Evolutionary conservation across 2,329 filamentous ascomycete species (phyloP).

Genomic region (Domatiomyces catenatus): DNA sequence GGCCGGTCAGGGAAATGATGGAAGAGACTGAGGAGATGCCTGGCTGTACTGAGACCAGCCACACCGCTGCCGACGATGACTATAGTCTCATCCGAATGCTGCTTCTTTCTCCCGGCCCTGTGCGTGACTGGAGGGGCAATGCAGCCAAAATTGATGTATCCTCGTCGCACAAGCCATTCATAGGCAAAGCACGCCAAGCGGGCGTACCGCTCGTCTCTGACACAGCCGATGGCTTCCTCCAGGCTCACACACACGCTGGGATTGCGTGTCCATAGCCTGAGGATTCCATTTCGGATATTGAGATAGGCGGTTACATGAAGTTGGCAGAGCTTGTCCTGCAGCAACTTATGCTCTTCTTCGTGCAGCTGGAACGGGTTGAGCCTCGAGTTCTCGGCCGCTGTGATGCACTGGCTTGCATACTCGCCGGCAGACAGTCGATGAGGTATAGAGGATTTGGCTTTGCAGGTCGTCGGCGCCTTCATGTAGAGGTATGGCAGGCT

Average conservation of each 20-base stretch:
- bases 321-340: slow-evolving; percentile 69
- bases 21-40: slow-evolving; percentile 78
- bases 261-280: slow-evolving; percentile 78
- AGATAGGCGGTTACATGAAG: slow-evolving; percentile 87
- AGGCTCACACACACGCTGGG: slow-evolving; percentile 66
- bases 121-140: slow-evolving; percentile 48
- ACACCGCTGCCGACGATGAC: slow-evolving; percentile 88
- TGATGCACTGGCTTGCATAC: slow-evolving; percentile 82
- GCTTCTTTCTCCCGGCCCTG: slow-evolving; percentile 28
- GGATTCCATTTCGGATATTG: slow-evolving; percentile 87
- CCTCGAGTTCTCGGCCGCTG: slow-evolving; percentile 75
- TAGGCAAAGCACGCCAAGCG: slow-evolving; percentile 76
- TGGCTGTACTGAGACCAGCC: slow-evolving; percentile 77
- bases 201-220: slow-evolving; percentile 76
- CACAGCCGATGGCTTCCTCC: slow-evolving; percentile 80
- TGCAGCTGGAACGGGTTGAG: slow-evolving; percentile 83
- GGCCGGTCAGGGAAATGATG: slow-evolving; percentile 60
- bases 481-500: slow-evolving; percentile 16
- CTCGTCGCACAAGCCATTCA: slow-evolving; percentile 77
- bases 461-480: slow-evolving; percentile 36
- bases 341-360: slow-evolving; percentile 62
- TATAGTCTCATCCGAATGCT: slow-evolving; percentile 50
- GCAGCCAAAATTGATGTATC: slow-evolving; percentile 95
- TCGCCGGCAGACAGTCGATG: slow-evolving; percentile 53
- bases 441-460: slow-evolving; percentile 72